Base-by-base conservation (phyloP, 257 asterid genomes). In the Leonotis leonurus region DNA sequence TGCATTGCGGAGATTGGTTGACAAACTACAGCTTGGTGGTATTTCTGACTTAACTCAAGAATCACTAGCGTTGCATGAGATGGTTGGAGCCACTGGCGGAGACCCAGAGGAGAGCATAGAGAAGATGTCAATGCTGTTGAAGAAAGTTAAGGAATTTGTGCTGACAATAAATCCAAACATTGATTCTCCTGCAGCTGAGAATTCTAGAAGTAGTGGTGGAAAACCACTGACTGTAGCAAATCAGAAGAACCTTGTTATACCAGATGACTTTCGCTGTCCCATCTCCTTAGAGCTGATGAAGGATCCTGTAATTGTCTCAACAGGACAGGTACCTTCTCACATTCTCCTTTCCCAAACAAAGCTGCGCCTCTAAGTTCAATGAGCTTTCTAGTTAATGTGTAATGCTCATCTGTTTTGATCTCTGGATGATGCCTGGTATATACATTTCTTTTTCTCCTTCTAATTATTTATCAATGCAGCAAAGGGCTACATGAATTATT, bases 261-360 rank as follows among this genome's bases (percentile, higher is more conserved):
- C 99, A 2, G 97, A 89, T 62, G 99, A 93, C 77, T 93, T 93
- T 58, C 96, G 99, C 5, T 93, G 99, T 58, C 97, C 99, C 49
- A 85, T 89, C 70, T 93, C 97, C 39, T 78, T 89, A 57, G 99
- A 93, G 83, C 77, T 93, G 75, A 89, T 93, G 97, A 75, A 67
- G 70, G 99, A 93, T 75, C 99, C 99, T 33, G 99, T 89, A 78
- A 93, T 93, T 72, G 97, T 93, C 62, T 89, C 99, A 36, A 89
- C 99, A 0, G 97, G 99, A 36, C 97, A 93, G 97, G 99, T 93
- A 78, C 66, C 58, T 43, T 41, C 75, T 21, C 30, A 18, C 52
- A 37, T 70, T 24, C 56, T 55, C 67, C 20, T 53, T 57, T 67
- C 32, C 48, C 26, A 37, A 37, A 67, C 40, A 51, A 11, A 44